phyloP scores from a whole-genome alignment of 2,329 filamentous ascomycete species.

The Cryphonectria nitschkei region DNA sequence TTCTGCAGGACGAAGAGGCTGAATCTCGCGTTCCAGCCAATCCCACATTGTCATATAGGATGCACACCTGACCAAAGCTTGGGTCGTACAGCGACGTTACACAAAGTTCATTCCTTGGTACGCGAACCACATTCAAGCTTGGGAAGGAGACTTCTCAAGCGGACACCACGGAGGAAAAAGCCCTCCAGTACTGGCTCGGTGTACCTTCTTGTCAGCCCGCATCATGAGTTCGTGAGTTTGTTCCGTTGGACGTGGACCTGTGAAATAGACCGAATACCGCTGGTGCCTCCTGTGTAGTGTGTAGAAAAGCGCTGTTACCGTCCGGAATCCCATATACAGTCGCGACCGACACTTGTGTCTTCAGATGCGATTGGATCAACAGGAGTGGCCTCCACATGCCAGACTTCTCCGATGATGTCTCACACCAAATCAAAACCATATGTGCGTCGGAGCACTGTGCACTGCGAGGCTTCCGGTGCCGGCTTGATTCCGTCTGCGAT shows the following conservation, averaged over 20 bases:
- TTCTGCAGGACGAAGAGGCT: background rate
- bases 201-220: background rate
- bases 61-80: background rate
- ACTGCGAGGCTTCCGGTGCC: background rate
- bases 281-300: background rate
- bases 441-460: background rate
- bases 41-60: background rate
- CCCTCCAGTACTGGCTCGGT: background rate
- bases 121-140: background rate
- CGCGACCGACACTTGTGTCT: background rate
- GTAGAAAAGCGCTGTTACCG: background rate
- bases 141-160: background rate
- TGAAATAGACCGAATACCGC: background rate
- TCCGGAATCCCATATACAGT: background rate
- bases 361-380: background rate
- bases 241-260: background rate
- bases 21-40: background rate
- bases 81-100: background rate
- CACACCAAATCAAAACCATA: background rate
- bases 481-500: background rate
- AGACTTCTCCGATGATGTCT: background rate
- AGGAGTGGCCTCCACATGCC: background rate
- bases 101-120: background rate
- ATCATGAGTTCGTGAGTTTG: background rate
- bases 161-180: background rate